phyloP scores from a whole-genome alignment of 192 early-diverging fungal genomes.

The Entomortierella lignicola region DNA sequence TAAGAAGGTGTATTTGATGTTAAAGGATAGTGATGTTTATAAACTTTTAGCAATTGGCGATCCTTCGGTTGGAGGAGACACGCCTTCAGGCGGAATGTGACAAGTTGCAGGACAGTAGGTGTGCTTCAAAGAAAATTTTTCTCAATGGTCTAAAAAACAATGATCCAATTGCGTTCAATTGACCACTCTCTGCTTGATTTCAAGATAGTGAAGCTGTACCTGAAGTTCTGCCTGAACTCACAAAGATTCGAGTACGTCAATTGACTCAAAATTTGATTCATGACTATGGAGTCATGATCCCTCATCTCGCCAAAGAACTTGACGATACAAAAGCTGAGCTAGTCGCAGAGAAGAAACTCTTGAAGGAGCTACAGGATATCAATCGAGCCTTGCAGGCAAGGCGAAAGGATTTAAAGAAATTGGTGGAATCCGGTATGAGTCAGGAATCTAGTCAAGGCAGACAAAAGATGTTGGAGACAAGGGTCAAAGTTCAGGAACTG shows the following conservation, averaged over 20 bases:
- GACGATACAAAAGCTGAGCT: constrained; percentile 34
- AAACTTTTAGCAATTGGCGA: constrained; percentile 23
- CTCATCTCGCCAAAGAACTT: constrained; percentile 21
- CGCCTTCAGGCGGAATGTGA: constrained; percentile 15
- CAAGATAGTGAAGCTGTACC: constrained; percentile 5
- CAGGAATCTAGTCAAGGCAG: constrained; percentile 23
- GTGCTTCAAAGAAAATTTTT: not conserved
- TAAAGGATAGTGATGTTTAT: no score
- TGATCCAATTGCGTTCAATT: not conserved
- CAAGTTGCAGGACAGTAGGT: constrained; percentile 16
- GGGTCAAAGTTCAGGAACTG: constrained; percentile 20
- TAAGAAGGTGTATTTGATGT: no score
- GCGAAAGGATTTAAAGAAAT: constrained; percentile 14
- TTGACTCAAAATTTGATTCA: constrained; percentile 24
- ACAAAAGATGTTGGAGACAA: constrained; percentile 20
- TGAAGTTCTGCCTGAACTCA: constrained; percentile 20
- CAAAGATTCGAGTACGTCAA: constrained; percentile 21
- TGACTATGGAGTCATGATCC: constrained; percentile 16
- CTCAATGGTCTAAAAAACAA: not conserved
- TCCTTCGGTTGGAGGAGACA: constrained; percentile 29
- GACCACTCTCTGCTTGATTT: not conserved
- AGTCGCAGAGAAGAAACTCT: constrained; percentile 10
- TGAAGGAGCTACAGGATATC: constrained; percentile 42
- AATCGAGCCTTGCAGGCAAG: constrained; percentile 42
- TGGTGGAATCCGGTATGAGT: constrained; percentile 15